Conservation (phyloP, 129 eudicot species). For the Arctium minus region DNA sequence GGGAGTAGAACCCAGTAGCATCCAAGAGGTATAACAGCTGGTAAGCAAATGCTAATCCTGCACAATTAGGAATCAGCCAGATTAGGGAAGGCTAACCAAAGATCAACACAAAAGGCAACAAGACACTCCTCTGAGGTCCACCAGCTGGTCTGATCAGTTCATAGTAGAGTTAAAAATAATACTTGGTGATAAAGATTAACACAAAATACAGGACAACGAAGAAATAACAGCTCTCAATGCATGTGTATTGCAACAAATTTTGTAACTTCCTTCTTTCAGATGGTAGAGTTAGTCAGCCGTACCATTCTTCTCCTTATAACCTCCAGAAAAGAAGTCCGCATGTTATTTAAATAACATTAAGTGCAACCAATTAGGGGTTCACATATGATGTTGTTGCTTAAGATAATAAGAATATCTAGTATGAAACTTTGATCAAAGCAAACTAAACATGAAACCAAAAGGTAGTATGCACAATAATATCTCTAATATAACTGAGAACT, state of each 20-base stretch:
- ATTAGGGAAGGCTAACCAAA: background rate
- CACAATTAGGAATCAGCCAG: slow-evolving; percentile 20
- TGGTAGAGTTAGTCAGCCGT: background rate
- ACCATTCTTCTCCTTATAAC: background rate
- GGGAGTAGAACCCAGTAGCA: slow-evolving; percentile 96
- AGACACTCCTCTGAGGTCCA: background rate
- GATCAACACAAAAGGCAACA: background rate
- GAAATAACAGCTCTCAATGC: background rate
- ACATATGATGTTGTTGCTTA: background rate
- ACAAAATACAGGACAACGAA: background rate
- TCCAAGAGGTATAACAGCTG: slow-evolving; percentile 94
- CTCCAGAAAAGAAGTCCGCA: background rate
- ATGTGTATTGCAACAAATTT: background rate
- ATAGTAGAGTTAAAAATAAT: background rate
- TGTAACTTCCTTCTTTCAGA: background rate
- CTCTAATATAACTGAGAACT: background rate
- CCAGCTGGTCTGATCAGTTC: slow-evolving; percentile 36
- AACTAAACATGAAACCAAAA: background rate
- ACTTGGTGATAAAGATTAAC: background rate
- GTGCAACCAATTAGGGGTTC: background rate
- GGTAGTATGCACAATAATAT: background rate
- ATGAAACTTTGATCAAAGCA: background rate
- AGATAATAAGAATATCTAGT: background rate
- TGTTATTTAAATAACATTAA: background rate
- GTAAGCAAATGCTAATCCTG: slow-evolving; percentile 94